Evolutionary conservation across 345 rosid genomes (phyloP).

Genomic region (Ceriops decandra): DNA sequence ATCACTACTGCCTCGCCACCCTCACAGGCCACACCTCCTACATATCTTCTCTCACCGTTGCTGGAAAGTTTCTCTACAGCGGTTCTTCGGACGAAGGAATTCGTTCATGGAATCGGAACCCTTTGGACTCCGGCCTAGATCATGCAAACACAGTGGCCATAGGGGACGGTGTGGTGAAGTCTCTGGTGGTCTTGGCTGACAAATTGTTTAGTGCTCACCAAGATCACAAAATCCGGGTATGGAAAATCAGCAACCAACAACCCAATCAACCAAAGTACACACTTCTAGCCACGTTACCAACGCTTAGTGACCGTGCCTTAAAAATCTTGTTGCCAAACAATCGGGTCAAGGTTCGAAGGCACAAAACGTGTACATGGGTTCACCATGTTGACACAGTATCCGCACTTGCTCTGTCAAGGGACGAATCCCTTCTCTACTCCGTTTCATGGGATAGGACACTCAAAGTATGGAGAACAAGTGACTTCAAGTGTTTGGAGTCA

Average conservation of each 20-base stretch:
- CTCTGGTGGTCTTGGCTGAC: constrained; percentile 58
- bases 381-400: constrained; percentile 85
- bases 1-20: constrained; percentile 55
- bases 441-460: constrained; percentile 94
- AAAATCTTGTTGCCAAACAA: constrained; percentile 56
- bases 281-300: constrained; percentile 81
- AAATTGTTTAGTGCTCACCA: constrained; percentile 90
- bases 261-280: constrained; percentile 42
- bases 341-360: constrained; percentile 68
- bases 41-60: constrained; percentile 56
- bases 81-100: constrained; percentile 70
- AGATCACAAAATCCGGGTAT: constrained; percentile 89
- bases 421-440: constrained; percentile 67
- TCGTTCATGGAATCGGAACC: constrained; percentile 50
- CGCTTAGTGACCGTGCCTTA: constrained; percentile 63
- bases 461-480: constrained; percentile 76
- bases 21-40: constrained; percentile 59
- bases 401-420: constrained; percentile 63
- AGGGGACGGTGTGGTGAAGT: constrained; percentile 76
- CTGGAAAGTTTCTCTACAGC: constrained; percentile 61
- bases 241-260: constrained; percentile 56
- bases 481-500: constrained; percentile 83
- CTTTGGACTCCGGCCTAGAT: constrained; percentile 32
- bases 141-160: constrained; percentile 28
- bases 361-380: constrained; percentile 74